A percentile compares a stretch with the other conserved stretches of the same genome.
Conservation (phyloP, 805 yeast species). For the Pichia heedii region DNA sequence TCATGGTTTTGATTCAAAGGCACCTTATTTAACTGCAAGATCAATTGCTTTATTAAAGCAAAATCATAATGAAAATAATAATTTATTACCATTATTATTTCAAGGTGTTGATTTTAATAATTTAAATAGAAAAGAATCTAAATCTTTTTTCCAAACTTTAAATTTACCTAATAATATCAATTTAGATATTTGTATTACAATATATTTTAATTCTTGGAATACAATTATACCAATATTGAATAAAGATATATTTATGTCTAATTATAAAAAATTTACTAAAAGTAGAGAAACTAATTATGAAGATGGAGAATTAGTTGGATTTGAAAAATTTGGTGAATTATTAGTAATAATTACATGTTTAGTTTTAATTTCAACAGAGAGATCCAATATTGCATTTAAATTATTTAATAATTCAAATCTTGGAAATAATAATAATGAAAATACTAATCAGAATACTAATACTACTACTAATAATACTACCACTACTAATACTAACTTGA, state of each 20-base stretch:
- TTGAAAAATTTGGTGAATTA: slow-evolving; percentile 50
- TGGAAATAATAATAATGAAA: slow-evolving; percentile 1
- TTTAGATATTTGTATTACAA: slow-evolving; percentile 57
- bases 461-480: slow-evolving; percentile 2
- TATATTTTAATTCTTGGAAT: slow-evolving; percentile 76
- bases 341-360: slow-evolving; percentile 42
- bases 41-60: slow-evolving; percentile 64
- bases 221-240: slow-evolving; percentile 60
- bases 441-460: neutral
- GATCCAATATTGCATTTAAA: slow-evolving; percentile 15
- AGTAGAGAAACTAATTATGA: slow-evolving; percentile 36
- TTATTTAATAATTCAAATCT: neutral
- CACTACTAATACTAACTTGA: neutral
- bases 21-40: slow-evolving; percentile 63
- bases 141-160: slow-evolving; percentile 34
- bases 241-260: slow-evolving; percentile 54
- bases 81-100: slow-evolving; percentile 25
- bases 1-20: slow-evolving; percentile 63
- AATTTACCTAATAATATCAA: slow-evolving; percentile 45
- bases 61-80: slow-evolving; percentile 24
- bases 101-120: slow-evolving; percentile 31
- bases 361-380: slow-evolving; percentile 36
- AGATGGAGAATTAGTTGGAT: slow-evolving; percentile 33
- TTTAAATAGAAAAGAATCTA: slow-evolving; percentile 33
- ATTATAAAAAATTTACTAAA: slow-evolving; percentile 41